A percentile compares a stretch with the other conserved stretches of the same genome.
phyloP scores from a whole-genome alignment of 805 yeast genomes.

The Suhomyces vadensis region DNA sequence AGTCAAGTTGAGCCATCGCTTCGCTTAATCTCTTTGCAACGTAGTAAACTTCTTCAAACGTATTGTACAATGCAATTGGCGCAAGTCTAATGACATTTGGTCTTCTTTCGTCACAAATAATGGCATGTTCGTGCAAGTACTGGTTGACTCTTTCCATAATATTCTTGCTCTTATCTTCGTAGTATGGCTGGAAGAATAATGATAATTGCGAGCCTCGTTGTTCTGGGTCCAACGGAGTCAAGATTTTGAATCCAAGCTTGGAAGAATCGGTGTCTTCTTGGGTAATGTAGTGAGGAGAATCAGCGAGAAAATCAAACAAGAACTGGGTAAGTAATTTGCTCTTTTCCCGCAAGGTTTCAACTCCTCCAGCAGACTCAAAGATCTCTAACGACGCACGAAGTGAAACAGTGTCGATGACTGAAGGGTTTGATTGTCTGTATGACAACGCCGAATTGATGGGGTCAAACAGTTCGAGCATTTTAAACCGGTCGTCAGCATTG shows the following conservation, averaged over 20 bases:
- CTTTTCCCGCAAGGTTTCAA: constrained; percentile 54
- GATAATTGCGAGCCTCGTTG: constrained; percentile 85
- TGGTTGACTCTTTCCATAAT: constrained; percentile 63
- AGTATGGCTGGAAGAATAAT: constrained; percentile 54
- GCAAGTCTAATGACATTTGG: constrained; percentile 92
- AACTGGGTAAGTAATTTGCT: constrained; percentile 58
- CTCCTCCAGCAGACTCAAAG: constrained; percentile 63
- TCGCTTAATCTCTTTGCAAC: constrained; percentile 49
- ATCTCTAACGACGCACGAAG: constrained; percentile 65
- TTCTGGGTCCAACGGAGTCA: constrained; percentile 61
- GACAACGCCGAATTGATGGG: constrained; percentile 88
- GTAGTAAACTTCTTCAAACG: constrained; percentile 59
- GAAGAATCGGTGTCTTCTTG: constrained; percentile 19
- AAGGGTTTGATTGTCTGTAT: constrained; percentile 87
- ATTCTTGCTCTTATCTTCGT: constrained; percentile 35
- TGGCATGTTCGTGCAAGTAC: constrained; percentile 55
- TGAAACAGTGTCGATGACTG: constrained; percentile 81
- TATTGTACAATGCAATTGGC: constrained; percentile 82
- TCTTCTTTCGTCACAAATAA: constrained; percentile 84
- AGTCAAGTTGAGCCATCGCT: constrained; percentile 23
- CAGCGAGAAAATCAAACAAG: constrained; percentile 48
- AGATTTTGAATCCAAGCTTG: constrained; percentile 55
- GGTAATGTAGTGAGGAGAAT: constrained; percentile 48
- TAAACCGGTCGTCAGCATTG: constrained; percentile 64
- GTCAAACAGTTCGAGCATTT: constrained; percentile 74